Evolutionary conservation across 768 basidiomycete genomes (phyloP).

Genomic region (Lactarius deliciosus): DNA sequence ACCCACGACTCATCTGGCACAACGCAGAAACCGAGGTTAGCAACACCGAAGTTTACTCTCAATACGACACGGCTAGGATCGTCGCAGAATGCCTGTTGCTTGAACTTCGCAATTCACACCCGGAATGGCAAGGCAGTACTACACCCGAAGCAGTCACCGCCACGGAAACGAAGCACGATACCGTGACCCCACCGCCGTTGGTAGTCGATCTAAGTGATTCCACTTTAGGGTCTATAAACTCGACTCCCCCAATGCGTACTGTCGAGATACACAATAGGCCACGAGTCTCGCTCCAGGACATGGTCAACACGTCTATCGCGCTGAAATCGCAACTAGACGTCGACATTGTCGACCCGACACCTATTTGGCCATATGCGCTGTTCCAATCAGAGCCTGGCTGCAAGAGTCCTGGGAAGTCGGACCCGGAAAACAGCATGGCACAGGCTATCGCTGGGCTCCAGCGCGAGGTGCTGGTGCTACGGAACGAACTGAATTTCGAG

Average conservation of each 20-base stretch:
- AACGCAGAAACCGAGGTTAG: slow-evolving; percentile 22
- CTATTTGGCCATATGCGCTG: slow-evolving; percentile 53
- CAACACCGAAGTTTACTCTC: slow-evolving; percentile 20
- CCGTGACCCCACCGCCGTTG: background rate
- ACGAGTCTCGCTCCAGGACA: slow-evolving; percentile 65
- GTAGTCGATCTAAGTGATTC: slow-evolving; percentile 18
- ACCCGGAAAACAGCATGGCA: slow-evolving; percentile 49
- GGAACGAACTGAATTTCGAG: slow-evolving; percentile 84
- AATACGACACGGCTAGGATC: slow-evolving; percentile 24
- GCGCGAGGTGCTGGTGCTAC: slow-evolving; percentile 68
- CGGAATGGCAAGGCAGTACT: background rate
- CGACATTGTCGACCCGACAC: slow-evolving; percentile 52
- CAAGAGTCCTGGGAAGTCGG: slow-evolving; percentile 28
- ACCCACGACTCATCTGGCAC: slow-evolving; percentile 29
- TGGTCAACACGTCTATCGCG: slow-evolving; percentile 69
- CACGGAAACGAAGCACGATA: background rate
- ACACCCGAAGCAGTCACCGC: background rate
- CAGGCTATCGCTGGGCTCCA: slow-evolving; percentile 71
- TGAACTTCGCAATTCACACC: slow-evolving; percentile 26
- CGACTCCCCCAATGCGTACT: slow-evolving; percentile 23
- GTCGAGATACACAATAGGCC: slow-evolving; percentile 24
- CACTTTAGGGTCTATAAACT: slow-evolving; percentile 6
- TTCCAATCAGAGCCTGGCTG: slow-evolving; percentile 36
- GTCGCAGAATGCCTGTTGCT: slow-evolving; percentile 27
- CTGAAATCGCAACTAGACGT: slow-evolving; percentile 70